These are phyloP conservation scores for Pseudonitzschia multiseries DNA, from an alignment of 108 stramenopile genomes.

Conservation along the genomic window DNA sequence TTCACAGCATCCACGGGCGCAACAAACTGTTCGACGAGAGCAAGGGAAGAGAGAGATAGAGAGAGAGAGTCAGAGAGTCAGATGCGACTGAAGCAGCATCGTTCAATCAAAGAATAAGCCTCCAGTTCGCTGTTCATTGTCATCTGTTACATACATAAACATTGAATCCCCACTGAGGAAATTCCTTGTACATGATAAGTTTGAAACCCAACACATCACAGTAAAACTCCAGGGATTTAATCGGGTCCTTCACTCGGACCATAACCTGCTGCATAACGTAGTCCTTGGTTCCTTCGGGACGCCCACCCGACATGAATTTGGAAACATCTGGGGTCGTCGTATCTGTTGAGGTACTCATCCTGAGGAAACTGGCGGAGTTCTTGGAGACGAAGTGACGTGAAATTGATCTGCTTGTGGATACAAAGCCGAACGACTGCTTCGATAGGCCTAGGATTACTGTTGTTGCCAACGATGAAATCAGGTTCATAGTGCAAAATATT, in stretches of 20 bases:
- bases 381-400: neutral
- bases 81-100: neutral
- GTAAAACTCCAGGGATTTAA: slow-evolving; percentile 87
- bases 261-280: slow-evolving; percentile 92
- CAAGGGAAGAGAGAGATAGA: neutral
- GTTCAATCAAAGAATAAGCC: neutral
- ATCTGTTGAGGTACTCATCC: slow-evolving; percentile 2
- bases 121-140: neutral
- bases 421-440: slow-evolving; percentile 12
- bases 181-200: slow-evolving; percentile 75
- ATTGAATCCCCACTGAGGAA: slow-evolving; percentile 76
- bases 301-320: slow-evolving; percentile 35
- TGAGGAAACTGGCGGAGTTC: neutral
- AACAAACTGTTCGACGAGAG: slow-evolving; percentile 61
- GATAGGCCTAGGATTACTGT: slow-evolving; percentile 5
- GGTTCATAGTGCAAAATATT: neutral
- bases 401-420: neutral
- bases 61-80: slow-evolving; percentile 6
- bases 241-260: slow-evolving; percentile 94
- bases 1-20: slow-evolving; percentile 34
- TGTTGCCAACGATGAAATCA: slow-evolving; percentile 12
- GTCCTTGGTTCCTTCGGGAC: slow-evolving; percentile 60
- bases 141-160: slow-evolving; percentile 39
- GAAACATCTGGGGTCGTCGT: slow-evolving; percentile 40
- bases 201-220: slow-evolving; percentile 79